Conservation (phyloP, 805 yeast species). For the Ogataea nakhonphanomensis region DNA sequence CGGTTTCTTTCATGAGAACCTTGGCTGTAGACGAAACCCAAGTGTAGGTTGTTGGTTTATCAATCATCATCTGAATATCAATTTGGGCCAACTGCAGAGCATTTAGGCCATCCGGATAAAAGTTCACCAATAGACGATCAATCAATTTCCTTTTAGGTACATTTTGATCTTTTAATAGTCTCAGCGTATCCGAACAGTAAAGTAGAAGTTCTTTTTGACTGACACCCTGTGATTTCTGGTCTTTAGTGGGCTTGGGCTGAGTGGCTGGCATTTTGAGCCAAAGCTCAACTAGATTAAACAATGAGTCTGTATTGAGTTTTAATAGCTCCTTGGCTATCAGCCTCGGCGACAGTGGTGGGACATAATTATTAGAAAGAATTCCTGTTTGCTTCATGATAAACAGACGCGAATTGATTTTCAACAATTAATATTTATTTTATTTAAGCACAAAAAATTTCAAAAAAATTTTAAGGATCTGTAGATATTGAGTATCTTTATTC, state of each 20-base stretch:
- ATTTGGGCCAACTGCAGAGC: constrained; percentile 66
- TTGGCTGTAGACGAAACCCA: constrained; percentile 50
- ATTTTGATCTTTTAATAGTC: constrained; percentile 11
- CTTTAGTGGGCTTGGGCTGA: constrained; percentile 26
- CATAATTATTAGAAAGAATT: constrained; percentile 33
- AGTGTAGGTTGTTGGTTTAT: constrained; percentile 45
- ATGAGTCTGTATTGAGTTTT: constrained; percentile 28
- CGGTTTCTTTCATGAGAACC: constrained; percentile 21
- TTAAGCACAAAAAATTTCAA: constrained; percentile 5
- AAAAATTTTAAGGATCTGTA: constrained; percentile 9
- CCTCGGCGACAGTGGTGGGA: constrained; percentile 28
- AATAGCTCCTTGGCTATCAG: constrained; percentile 25
- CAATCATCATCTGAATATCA: constrained; percentile 63
- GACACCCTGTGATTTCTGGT: constrained; percentile 19
- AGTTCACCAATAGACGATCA: constrained; percentile 45
- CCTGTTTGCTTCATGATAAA: constrained; percentile 24
- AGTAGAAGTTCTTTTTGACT: constrained; percentile 17
- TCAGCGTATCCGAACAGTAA: constrained; percentile 16
- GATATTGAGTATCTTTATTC: background rate
- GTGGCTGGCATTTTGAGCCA: constrained; percentile 34
- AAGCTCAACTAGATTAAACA: constrained; percentile 30
- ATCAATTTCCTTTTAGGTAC: constrained; percentile 34
- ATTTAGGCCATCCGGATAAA: constrained; percentile 57
- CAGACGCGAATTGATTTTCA: constrained; percentile 5
- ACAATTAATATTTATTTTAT: background rate